Evolutionary conservation across 805 yeast species (phyloP).

Genomic region (Lachancea fermentati): DNA sequence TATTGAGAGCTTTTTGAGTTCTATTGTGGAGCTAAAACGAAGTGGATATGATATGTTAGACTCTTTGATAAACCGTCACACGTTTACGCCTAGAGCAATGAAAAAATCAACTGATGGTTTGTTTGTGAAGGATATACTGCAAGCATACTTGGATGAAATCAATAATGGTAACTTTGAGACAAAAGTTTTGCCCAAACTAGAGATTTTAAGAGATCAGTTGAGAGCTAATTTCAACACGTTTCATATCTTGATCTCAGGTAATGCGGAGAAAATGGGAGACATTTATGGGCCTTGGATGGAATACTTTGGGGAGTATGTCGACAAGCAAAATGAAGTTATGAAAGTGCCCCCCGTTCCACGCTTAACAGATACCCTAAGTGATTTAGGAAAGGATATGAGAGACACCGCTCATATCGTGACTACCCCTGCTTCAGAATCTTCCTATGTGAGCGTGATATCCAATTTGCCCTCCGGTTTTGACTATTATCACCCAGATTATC

Average conservation of each 20-base stretch:
- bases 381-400: conserved; percentile 47
- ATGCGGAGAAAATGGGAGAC: conserved; percentile 41
- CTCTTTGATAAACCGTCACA: conserved; percentile 51
- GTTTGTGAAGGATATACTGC: conserved; percentile 54
- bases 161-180: conserved; percentile 47
- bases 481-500: conserved; percentile 53
- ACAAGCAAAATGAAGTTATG: conserved; percentile 2
- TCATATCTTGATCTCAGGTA: conserved; percentile 69
- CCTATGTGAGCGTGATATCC: conserved; percentile 58
- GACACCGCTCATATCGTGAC: conserved; percentile 55
- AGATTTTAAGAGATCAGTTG: conserved; percentile 49
- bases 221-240: conserved; percentile 46
- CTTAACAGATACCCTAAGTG: conserved; percentile 47
- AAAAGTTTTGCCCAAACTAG: conserved; percentile 29
- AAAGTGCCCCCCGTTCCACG: conserved; percentile 42
- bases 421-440: conserved; percentile 81
- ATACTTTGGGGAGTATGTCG: conserved; percentile 9
- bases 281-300: conserved; percentile 26
- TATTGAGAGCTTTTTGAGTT: conserved; percentile 35
- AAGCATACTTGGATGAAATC: conserved; percentile 42
- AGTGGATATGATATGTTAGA: conserved; percentile 51
- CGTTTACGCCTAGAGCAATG: conserved; percentile 56
- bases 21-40: conserved; percentile 35
- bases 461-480: conserved; percentile 42
- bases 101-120: conserved; percentile 61